Evolutionary conservation across 306 rosid genomes (phyloP).

Genomic region (Mimosa pudica): DNA sequence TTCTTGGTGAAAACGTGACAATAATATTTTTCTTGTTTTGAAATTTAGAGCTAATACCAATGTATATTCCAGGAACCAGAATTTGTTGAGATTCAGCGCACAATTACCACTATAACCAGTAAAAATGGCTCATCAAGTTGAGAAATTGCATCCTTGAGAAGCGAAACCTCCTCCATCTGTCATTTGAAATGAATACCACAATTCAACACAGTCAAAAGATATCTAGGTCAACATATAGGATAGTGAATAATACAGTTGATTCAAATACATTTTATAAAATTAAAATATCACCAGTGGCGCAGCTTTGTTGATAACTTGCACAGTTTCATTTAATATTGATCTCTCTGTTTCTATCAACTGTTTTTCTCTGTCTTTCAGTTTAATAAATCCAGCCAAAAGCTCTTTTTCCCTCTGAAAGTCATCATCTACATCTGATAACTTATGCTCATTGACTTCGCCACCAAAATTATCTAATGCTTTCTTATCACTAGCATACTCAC

Average conservation of each 20-base stretch:
- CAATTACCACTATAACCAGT: slow-evolving; percentile 99
- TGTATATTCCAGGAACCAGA: slow-evolving; percentile 96
- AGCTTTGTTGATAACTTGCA: slow-evolving; percentile 79
- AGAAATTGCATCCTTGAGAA: slow-evolving; percentile 84
- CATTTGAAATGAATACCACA: slow-evolving; percentile 53
- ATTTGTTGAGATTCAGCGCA: slow-evolving; percentile 98
- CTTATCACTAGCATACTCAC: slow-evolving; percentile 38
- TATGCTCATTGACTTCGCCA: slow-evolving; percentile 27
- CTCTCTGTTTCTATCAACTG: slow-evolving; percentile 69
- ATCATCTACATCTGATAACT: slow-evolving; percentile 37
- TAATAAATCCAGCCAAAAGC: slow-evolving; percentile 71
- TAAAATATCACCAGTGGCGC: slow-evolving; percentile 99
- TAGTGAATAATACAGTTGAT: slow-evolving; percentile 37
- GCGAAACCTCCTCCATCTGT: slow-evolving; percentile 99
- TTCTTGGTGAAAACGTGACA: slow-evolving; percentile 38
- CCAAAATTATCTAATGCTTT: slow-evolving; percentile 30
- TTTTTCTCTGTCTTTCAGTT: slow-evolving; percentile 77
- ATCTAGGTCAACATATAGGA: slow-evolving; percentile 37
- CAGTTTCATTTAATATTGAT: slow-evolving; percentile 67
- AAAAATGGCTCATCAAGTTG: slow-evolving; percentile 96
- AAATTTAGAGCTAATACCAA: slow-evolving; percentile 99
- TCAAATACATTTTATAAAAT: slow-evolving; percentile 66
- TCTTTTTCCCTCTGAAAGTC: slow-evolving; percentile 41
- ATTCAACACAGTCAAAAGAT: slow-evolving; percentile 41
- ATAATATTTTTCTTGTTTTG: slow-evolving; percentile 51